A percentile compares a stretch with the other conserved stretches of the same genome.
phyloP scores from a whole-genome alignment of 2,329 filamentous ascomycete genomes.

The Colletotrichum karsti region DNA sequence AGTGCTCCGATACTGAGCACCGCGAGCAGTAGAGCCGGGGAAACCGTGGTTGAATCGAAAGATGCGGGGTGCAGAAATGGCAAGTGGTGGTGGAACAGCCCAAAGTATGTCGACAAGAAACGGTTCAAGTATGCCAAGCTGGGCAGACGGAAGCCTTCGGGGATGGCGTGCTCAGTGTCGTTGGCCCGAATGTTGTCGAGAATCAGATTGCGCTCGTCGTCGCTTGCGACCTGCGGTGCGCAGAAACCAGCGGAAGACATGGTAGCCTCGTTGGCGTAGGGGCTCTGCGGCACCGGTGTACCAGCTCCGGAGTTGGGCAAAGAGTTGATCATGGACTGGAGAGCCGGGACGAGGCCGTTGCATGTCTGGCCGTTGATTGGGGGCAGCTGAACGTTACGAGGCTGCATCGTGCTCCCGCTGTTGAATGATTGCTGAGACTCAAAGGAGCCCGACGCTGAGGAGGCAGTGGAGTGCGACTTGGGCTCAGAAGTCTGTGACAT shows the following conservation, averaged over 20 bases:
- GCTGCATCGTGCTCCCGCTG: conserved; percentile 63
- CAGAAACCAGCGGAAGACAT: conserved; percentile 66
- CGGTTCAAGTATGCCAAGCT: conserved; percentile 84
- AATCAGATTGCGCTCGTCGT: conserved; percentile 86
- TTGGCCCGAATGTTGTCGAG: conserved; percentile 85
- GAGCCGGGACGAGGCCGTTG: conserved; percentile 69
- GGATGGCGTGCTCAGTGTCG: conserved; percentile 83
- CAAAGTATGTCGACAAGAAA: conserved; percentile 95
- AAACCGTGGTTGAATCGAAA: conserved; percentile 82
- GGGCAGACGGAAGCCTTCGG: conserved; percentile 90
- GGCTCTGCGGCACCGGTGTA: conserved; percentile 78
- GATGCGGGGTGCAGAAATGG: conserved; percentile 95
- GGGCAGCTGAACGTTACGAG: conserved; percentile 68
- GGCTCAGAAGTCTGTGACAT: conserved; percentile 76
- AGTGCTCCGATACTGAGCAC: conserved; percentile 95
- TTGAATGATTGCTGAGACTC: conserved; percentile 73
- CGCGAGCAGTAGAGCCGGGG: conserved; percentile 85
- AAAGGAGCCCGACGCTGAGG: conserved; percentile 71
- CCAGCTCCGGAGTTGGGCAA: conserved; percentile 73
- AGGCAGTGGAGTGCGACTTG: conserved; percentile 79
- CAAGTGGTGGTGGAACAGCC: conserved; percentile 94
- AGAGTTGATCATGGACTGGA: conserved; percentile 78
- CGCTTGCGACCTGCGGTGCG: conserved; percentile 82
- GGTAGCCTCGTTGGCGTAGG: conserved; percentile 68
- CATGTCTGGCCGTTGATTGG: conserved; percentile 71